Base-by-base conservation (phyloP, 2,329 filamentous ascomycete species). In the Cytospora leucostoma region DNA sequence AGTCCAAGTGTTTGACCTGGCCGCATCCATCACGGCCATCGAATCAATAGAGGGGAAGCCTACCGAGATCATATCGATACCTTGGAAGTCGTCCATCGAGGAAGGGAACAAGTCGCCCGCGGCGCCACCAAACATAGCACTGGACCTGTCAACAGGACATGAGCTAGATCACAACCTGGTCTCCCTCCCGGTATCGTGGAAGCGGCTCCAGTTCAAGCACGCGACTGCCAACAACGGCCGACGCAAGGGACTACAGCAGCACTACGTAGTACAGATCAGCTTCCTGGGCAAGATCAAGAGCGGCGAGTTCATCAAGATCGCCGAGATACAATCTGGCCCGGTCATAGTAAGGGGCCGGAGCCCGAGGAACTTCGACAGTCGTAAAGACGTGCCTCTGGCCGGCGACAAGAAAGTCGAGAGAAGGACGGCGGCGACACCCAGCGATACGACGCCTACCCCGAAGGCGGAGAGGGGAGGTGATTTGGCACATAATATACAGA, bases 141-240 rank as follows among this genome's bases (percentile, higher is more conserved):
- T 89, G 33, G 85, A 88, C 68, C 73, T 87, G 5, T 74, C 76
- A 57, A 77, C 79, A 34, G 85, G 84, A 21, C 84, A 87, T 79
- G 92, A 79, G 81, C 84, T 96, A 40, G 93, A 96, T 71, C 88
- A 88, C 1, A 88, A 91, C 62, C 89, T 88, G 62, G 88, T 94
- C 10, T 91, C 87, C 47, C 86, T 97, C 63, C 91, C 93, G 1
- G 88, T 97, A 59, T 89, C 92, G 38, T 98, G 94, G 94, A 97
- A 97, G 76, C 83, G 94, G 60, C 78, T 98, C 63, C 94, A 98
- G 75, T 98, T 98, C 76, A 91, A 96, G 71, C 95, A 97, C 70
- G 94, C 94, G 2, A 98, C 94, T 0, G 94, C 94, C 57, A 98
- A 98, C 74, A 98, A 98, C 73, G 94, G 94, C 13, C 86, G 94